Base-by-base conservation (phyloP, 805 yeast genomes). In the Lipomyces sp. region DNA sequence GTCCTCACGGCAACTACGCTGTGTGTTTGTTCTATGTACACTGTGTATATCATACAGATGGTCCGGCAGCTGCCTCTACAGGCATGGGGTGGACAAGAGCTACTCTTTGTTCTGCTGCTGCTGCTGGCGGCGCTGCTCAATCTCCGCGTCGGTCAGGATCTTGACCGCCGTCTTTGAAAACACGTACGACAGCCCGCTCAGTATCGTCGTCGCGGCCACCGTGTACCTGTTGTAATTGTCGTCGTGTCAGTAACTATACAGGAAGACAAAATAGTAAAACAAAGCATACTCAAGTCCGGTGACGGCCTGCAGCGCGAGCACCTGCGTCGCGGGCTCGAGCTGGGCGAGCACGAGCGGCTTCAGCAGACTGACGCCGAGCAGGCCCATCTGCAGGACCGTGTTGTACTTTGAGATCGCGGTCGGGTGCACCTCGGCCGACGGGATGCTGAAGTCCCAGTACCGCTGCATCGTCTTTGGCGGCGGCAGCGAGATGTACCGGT, bases 311-410 rank as follows among this genome's bases (percentile, higher is more conserved):
- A 63, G 57, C 3, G 61, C 60, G 6, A 47, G 32, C 11, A 43
- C 65, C 45, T 70, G 61, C 5, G 56, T 54, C 3, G 63, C 60
- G 1, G 70, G 65, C 13, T 63, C 63, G 8, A 76, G 53, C 11
- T 73, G 67, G 1, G 69, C 60, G 33, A 70, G 38, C 16, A 76
- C 47, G 1, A 78, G 81, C 0, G 86, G 85, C 47, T 75, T 72
- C 16, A 78, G 68, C 47, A 84, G 79, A 47, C 80, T 76, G 14
- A 75, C 63, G 0, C 84, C 96, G 39, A 93, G 77, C 61, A 90
- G 90, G 2, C 86, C 65, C 97, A 93, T 91, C 66, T 93, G 99
- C 54, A 93, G 76, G 1, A 83, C 87, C 0, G 99, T 93, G 70
- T 93, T 93, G 67, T 81, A 76, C 38, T 56, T 55, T 14, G 58